Percentiles rank a stretch among this genome's conserved stretches.
These are phyloP conservation scores for Durio zibethinus DNA, from an alignment of 345 rosid species.

Conservation along the genomic window DNA sequence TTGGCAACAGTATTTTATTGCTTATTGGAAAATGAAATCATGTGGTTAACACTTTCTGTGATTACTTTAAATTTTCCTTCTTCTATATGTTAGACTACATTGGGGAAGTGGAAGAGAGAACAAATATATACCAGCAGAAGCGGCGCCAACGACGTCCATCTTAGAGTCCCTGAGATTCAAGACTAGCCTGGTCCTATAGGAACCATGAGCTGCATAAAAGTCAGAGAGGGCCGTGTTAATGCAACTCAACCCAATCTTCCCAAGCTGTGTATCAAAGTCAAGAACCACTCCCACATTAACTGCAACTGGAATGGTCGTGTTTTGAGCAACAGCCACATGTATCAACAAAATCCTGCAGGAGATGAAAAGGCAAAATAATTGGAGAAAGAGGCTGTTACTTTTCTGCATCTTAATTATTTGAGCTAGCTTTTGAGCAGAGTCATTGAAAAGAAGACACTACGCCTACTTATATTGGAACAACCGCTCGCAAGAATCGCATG, in stretches of 20 bases:
- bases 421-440: too few species aligned
- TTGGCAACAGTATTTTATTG: too few species aligned
- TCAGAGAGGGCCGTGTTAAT: constrained; percentile 30
- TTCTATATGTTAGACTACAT: too few species aligned
- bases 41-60: too few species aligned
- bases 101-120: too few species aligned
- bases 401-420: too few species aligned
- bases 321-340: constrained; percentile 19
- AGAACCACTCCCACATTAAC: constrained; percentile 36
- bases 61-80: too few species aligned
- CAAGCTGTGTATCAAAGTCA: constrained; percentile 13
- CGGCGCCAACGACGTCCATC: constrained; percentile 29
- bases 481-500: too few species aligned
- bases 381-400: not conserved
- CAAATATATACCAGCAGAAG: constrained; percentile 30
- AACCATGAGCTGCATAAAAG: constrained; percentile 17
- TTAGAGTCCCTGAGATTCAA: constrained; percentile 23
- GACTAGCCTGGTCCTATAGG: constrained; percentile 28
- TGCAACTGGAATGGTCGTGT: not conserved
- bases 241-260: constrained; percentile 24
- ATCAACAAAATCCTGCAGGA: not conserved
- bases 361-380: not conserved
- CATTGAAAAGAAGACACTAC: too few species aligned
- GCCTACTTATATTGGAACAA: too few species aligned
- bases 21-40: too few species aligned